Conservation (phyloP, 805 yeast species). For the Wickerhamiella kazuoi region DNA sequence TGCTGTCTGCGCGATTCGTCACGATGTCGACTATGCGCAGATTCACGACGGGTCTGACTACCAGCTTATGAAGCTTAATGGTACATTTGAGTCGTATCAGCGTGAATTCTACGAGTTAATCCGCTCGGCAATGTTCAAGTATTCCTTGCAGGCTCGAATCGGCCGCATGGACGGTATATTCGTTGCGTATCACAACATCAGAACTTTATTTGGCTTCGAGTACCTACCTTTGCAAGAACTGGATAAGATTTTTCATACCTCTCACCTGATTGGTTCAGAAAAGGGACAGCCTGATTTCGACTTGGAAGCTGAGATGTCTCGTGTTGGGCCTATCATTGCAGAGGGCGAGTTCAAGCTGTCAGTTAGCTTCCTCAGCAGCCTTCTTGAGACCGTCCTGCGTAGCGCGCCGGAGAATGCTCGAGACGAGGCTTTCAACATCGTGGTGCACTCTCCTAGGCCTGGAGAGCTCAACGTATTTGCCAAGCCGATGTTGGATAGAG, state of each 20-base stretch:
- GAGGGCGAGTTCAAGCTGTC: constrained; percentile 51
- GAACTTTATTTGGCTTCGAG: constrained; percentile 73
- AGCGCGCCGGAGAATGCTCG: constrained; percentile 2
- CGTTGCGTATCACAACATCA: constrained; percentile 75
- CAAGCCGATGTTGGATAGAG: constrained; percentile 15
- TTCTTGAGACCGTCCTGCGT: constrained; percentile 26
- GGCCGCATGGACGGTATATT: constrained; percentile 96
- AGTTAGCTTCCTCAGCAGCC: constrained; percentile 31
- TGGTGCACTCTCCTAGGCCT: constrained; percentile 11
- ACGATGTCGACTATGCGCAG: constrained; percentile 50
- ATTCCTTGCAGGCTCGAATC: constrained; percentile 77
- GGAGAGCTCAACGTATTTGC: constrained; percentile 16
- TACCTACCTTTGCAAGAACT: constrained; percentile 60
- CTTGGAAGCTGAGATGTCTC: constrained; percentile 17
- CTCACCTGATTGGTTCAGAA: constrained; percentile 17
- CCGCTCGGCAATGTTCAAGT: constrained; percentile 62
- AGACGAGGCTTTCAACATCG: constrained; percentile 8
- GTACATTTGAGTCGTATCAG: constrained; percentile 63
- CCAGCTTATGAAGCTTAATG: constrained; percentile 42
- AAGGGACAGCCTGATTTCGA: constrained; percentile 9
- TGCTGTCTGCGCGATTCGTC: constrained; percentile 73
- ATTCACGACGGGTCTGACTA: constrained; percentile 45
- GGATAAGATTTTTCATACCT: constrained; percentile 43
- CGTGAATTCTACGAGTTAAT: constrained; percentile 63
- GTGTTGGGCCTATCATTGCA: constrained; percentile 34